These are phyloP conservation scores for Ulmus americana DNA, from an alignment of 331 rosid genomes.

Conservation along the genomic window DNA sequence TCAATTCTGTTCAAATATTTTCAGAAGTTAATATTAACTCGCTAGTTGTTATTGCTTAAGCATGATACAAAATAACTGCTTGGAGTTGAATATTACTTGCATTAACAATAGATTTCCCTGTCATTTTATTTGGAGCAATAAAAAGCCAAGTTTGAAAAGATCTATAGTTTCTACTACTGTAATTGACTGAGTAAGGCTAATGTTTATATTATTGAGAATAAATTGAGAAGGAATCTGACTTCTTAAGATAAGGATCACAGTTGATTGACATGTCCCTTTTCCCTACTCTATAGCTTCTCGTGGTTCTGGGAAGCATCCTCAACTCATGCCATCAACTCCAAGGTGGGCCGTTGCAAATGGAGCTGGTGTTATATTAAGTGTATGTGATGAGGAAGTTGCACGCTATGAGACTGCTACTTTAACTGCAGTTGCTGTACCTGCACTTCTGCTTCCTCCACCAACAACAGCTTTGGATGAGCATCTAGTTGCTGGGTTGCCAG, in stretches of 20 bases:
- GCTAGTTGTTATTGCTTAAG: not conserved
- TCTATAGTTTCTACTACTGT: not conserved
- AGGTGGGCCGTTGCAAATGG: slow-evolving; percentile 99
- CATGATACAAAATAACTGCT: not conserved
- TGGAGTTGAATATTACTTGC: not conserved
- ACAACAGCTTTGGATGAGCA: slow-evolving; percentile 97
- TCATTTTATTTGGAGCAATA: not conserved
- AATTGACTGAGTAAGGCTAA: not conserved
- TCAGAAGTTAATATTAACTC: not conserved
- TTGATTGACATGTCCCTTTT: not conserved
- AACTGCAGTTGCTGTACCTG: slow-evolving; percentile 94
- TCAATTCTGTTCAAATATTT: not conserved
- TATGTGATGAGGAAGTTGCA: slow-evolving; percentile 94
- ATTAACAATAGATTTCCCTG: not conserved
- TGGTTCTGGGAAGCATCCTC: slow-evolving; percentile 99
- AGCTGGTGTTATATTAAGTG: slow-evolving; percentile 96
- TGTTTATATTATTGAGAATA: not conserved
- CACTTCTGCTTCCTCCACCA: slow-evolving; percentile 98
- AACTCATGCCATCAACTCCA: slow-evolving; percentile 89
- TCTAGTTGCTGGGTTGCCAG: slow-evolving; percentile 95
- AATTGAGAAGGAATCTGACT: not conserved
- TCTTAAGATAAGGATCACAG: not conserved
- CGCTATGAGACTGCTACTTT: slow-evolving; percentile 93
- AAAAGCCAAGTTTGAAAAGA: not conserved
- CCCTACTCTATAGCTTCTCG: slow-evolving; percentile 45